Conservation (phyloP, 1,284 basidiomycete genomes). For the Cryptococcus sp. region DNA sequence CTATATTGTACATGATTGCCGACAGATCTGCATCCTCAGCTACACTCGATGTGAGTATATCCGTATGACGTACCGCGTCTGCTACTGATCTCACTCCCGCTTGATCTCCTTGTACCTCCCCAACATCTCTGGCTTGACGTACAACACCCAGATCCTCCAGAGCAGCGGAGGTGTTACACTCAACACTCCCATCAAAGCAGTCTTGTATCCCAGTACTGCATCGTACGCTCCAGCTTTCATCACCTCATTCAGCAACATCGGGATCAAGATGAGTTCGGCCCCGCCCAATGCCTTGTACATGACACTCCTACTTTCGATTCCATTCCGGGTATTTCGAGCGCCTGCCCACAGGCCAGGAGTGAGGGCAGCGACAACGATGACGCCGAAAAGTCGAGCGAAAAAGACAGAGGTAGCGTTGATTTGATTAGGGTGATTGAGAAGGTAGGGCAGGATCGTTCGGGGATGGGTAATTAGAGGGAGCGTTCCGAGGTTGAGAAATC, state of each 20-base stretch:
- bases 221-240: conserved; percentile 6
- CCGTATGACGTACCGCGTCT: too few species aligned
- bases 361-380: conserved; percentile 19
- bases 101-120: conserved; percentile 17
- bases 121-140: conserved; percentile 17
- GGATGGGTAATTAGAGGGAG: conserved; percentile 25
- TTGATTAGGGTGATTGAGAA: conserved; percentile 18
- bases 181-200: conserved; percentile 9
- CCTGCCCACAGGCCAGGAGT: conserved; percentile 17
- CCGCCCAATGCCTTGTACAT: conserved; percentile 17
- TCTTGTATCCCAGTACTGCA: conserved; percentile 11
- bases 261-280: conserved; percentile 22
- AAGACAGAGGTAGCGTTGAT: conserved; percentile 20
- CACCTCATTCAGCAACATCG: conserved; percentile 15
- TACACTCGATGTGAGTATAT: too few species aligned
- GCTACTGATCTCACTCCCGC: neutral
- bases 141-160: conserved; percentile 22
- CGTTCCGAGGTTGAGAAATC: conserved; percentile 16
- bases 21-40: too few species aligned
- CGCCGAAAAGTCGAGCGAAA: conserved; percentile 21
- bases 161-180: conserved; percentile 18
- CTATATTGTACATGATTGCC: too few species aligned
- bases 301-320: conserved; percentile 11
- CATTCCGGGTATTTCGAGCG: conserved; percentile 10
- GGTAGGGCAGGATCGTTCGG: conserved; percentile 8